These are phyloP conservation scores for Umbelopsis sp. DNA, from an alignment of 192 early-diverging fungal species.

Conservation along the genomic window DNA sequence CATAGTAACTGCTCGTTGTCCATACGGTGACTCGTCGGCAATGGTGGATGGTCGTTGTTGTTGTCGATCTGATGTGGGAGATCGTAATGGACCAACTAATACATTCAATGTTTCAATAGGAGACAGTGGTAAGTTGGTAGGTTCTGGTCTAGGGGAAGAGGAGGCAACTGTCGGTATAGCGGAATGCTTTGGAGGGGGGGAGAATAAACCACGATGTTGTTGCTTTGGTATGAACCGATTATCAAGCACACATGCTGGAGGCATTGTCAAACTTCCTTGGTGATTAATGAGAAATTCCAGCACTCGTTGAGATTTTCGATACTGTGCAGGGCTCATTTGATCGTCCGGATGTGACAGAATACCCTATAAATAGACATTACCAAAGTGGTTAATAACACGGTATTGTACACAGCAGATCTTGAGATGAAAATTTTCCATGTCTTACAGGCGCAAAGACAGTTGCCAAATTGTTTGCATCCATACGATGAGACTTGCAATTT, in stretches of 20 bases:
- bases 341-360: slow-evolving; percentile 68
- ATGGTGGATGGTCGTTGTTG: background rate
- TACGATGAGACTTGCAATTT: slow-evolving; percentile 55
- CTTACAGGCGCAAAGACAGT: slow-evolving; percentile 66
- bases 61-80: background rate
- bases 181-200: background rate
- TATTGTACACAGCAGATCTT: background rate
- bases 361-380: slow-evolving; percentile 35
- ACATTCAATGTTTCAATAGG: slow-evolving; percentile 9
- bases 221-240: slow-evolving; percentile 17
- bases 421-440: background rate
- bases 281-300: slow-evolving; percentile 70
- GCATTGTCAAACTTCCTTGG: slow-evolving; percentile 48
- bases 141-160: background rate
- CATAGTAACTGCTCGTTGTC: background rate
- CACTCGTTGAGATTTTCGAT: slow-evolving; percentile 67
- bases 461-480: slow-evolving; percentile 74
- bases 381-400: background rate
- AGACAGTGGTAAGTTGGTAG: background rate
- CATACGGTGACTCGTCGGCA: slow-evolving; percentile 2
- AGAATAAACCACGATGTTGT: background rate
- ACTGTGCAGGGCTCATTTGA: slow-evolving; percentile 71
- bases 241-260: slow-evolving; percentile 10
- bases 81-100: background rate
- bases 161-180: background rate